Conservation (phyloP, 2,329 filamentous ascomycete genomes). For the Plenodomus biglobosus region DNA sequence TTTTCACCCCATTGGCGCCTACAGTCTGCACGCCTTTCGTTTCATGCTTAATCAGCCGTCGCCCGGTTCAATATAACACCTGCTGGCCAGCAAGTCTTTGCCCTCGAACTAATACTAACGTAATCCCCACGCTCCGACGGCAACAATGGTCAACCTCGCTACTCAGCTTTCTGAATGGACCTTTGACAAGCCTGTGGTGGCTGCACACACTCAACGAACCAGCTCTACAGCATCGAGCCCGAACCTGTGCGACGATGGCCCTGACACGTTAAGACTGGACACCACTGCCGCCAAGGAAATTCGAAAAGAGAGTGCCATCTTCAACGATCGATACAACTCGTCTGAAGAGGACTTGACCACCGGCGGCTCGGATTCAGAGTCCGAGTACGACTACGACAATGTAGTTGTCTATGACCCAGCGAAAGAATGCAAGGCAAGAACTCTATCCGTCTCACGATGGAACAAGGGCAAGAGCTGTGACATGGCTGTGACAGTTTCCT, state of each 20-base stretch:
- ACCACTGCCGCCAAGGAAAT: conserved; percentile 22
- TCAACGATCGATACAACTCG: conserved; percentile 44
- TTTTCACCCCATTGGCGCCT: conserved; percentile 35
- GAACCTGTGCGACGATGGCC: conserved; percentile 38
- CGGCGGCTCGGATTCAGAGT: conserved; percentile 33
- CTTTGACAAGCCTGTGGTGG: conserved; percentile 36
- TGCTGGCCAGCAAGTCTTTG: background rate
- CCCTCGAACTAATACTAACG: background rate
- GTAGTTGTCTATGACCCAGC: conserved; percentile 34
- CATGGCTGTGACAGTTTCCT: conserved; percentile 43
- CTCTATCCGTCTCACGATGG: conserved; percentile 37
- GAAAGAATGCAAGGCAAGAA: conserved; percentile 32
- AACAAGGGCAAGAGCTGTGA: conserved; percentile 41
- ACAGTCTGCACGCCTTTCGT: conserved; percentile 29
- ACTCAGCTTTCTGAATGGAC: conserved; percentile 44
- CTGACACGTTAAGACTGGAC: conserved; percentile 39
- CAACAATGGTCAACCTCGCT: conserved; percentile 35
- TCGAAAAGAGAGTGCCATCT: conserved; percentile 27
- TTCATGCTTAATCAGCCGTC: conserved; percentile 28
- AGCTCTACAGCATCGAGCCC: conserved; percentile 39
- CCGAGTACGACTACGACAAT: conserved; percentile 35
- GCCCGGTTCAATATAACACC: conserved; percentile 20
- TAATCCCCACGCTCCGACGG: conserved; percentile 6
- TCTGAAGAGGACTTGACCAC: conserved; percentile 45
- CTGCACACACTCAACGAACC: conserved; percentile 30